A percentile compares a stretch with the other conserved stretches of the same genome.
Conservation (phyloP, 176 grass and related monocot genomes). For the Pharus latifolius region DNA sequence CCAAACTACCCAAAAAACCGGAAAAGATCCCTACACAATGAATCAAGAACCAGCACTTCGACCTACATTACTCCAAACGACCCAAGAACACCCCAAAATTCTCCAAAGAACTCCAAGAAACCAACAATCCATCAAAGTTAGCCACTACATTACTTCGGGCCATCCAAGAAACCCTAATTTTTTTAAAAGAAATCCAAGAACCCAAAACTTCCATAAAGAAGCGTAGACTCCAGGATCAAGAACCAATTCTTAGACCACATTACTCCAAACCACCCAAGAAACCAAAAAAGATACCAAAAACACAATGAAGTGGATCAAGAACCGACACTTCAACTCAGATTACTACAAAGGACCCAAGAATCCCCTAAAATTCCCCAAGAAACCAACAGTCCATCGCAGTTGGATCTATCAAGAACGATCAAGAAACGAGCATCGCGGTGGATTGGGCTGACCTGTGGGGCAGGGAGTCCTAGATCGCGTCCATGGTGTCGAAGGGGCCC, state of each 20-base stretch:
- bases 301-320: background rate
- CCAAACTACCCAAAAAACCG: background rate
- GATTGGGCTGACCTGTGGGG: constrained; percentile 38
- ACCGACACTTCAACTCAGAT: constrained; percentile 1
- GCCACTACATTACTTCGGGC: too few relatives aligned
- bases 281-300: background rate
- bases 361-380: background rate
- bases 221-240: background rate
- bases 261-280: background rate
- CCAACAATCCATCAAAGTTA: too few relatives aligned
- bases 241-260: background rate
- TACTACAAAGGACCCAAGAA: background rate
- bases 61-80: background rate
- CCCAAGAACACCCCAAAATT: too few relatives aligned
- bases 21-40: background rate
- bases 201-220: too few relatives aligned
- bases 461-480: constrained; percentile 61
- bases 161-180: too few relatives aligned
- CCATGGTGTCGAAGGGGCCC: constrained; percentile 71
- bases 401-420: background rate
- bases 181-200: too few relatives aligned
- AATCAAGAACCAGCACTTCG: background rate
- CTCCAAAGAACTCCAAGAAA: too few relatives aligned
- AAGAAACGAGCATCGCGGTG: background rate
- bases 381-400: background rate